phyloP scores from a whole-genome alignment of 805 yeast genomes.

The Vanderwaltozyma verrucispora region DNA sequence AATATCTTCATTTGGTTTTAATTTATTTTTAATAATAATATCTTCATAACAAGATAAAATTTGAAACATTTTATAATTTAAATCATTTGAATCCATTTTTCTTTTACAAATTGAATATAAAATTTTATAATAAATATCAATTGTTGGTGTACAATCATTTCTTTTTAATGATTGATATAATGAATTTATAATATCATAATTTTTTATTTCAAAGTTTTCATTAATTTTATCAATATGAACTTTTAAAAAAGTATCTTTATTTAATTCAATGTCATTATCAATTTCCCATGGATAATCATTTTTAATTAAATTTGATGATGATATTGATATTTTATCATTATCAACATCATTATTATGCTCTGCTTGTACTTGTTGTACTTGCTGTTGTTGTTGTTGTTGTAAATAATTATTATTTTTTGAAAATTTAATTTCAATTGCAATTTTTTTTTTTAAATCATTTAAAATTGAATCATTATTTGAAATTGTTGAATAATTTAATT shows the following conservation, averaged over 20 bases:
- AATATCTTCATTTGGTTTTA: slow-evolving; percentile 48
- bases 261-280: slow-evolving; percentile 24
- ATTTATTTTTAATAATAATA: slow-evolving; percentile 36
- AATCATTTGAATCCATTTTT: slow-evolving; percentile 38
- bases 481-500: too few species aligned
- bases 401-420: slow-evolving; percentile 1
- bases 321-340: neutral
- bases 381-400: too few species aligned
- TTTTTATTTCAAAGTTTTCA: slow-evolving; percentile 16
- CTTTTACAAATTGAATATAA: slow-evolving; percentile 45
- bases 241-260: slow-evolving; percentile 23
- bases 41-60: slow-evolving; percentile 61
- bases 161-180: slow-evolving; percentile 33
- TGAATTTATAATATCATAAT: slow-evolving; percentile 30
- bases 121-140: slow-evolving; percentile 43
- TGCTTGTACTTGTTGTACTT: too few species aligned
- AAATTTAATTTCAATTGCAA: neutral
- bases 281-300: slow-evolving; percentile 19
- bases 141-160: slow-evolving; percentile 38
- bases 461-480: too few species aligned
- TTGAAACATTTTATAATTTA: slow-evolving; percentile 52
- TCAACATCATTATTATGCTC: too few species aligned
- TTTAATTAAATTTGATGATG: neutral
- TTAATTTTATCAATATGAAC: slow-evolving; percentile 27
- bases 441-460: too few species aligned